Base-by-base conservation (phyloP, 371 early-diverging fungal genomes). In the Circinella umbellata region DNA sequence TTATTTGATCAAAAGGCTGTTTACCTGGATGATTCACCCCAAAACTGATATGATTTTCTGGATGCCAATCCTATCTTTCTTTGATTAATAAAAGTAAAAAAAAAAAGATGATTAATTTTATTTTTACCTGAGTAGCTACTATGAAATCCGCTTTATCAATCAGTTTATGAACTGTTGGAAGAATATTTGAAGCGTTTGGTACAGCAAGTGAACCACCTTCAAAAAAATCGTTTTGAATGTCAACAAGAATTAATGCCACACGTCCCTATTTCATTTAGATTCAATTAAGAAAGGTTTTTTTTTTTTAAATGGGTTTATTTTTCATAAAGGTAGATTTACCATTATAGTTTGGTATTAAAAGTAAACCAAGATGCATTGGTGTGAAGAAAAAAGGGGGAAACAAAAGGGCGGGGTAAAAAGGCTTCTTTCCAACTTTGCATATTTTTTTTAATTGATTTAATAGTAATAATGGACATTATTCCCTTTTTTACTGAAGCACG, bases 161-260 rank as follows among this genome's bases (percentile, higher is more conserved):
- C 34, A 84, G 77, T 7, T 70, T 46, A 39, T 72, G 73, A 0
- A 84, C 79, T 4, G 61, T 67, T 0, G 77, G 67, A 9, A 84
- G 27, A 37, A 81, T 80, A 14, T 68, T 37, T 1, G 72, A 71
- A 17, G 80, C 78, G 5, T 75, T 46, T 18, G 77, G 66, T 46
- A 84, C 80, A 14, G 77, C 73, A 6, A 84, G 62, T 35, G 81
- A 73, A 1, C 84, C 84, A 0, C 63, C 48, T 59, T 84, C 81
- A 17, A 84, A 65, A 59, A 84, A 84, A 64, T 84, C 84, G 57
- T 81, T 69, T 51, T 84, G 84, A 49, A 84, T 72, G 65, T 84
- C 84, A 3, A 84, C 81, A 27, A 84, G 36, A 35, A 84, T 66
- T 27, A 84, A 70, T 2, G 84, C 84, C 54, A 64, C 65, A 17